phyloP scores from a whole-genome alignment of 768 basidiomycete genomes.

The Boletus pseudopeckii region DNA sequence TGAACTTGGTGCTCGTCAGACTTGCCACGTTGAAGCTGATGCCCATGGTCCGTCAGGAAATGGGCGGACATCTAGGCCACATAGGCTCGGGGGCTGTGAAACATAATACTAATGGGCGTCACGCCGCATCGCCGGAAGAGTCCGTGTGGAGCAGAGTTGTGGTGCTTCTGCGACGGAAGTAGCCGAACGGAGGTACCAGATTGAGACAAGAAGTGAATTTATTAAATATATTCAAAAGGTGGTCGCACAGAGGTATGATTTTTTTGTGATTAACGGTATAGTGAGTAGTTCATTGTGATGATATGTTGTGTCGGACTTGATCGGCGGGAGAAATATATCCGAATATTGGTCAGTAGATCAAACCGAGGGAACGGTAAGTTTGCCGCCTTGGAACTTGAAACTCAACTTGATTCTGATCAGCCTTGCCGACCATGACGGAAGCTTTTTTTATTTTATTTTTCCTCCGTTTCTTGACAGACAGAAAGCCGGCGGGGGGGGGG shows the following conservation, averaged over 20 bases:
- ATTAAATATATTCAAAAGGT: constrained; percentile 4
- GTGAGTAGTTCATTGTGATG: constrained; percentile 17
- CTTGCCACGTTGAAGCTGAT: constrained; percentile 5
- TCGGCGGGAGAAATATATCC: constrained; percentile 31
- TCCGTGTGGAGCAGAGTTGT: constrained; percentile 18
- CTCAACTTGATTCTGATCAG: constrained; percentile 29
- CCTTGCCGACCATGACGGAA: constrained; percentile 32
- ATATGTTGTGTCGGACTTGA: constrained; percentile 28
- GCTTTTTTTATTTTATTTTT: constrained; percentile 17
- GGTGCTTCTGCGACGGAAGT: constrained; percentile 18
- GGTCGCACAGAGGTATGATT: too few relatives aligned
- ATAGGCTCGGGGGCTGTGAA: neutral
- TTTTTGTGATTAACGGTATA: constrained; percentile 7
- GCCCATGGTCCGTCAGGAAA: neutral
- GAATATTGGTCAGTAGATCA: constrained; percentile 26
- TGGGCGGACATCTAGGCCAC: constrained; percentile 2
- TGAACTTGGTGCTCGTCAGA: neutral
- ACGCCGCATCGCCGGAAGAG: constrained; percentile 17
- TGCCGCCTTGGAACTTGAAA: constrained; percentile 32
- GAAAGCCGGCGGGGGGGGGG: constrained; percentile 14
- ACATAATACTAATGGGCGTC: constrained; percentile 8
- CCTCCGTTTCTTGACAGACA: constrained; percentile 25
- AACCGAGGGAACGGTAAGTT: constrained; percentile 26
- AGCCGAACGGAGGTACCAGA: constrained; percentile 28
- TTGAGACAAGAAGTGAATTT: constrained; percentile 11